Percentiles rank a stretch among this genome's conserved stretches.
Evolutionary conservation across 495 filamentous ascomycete species (phyloP).

Genomic region (Neurospora tetraspora): DNA sequence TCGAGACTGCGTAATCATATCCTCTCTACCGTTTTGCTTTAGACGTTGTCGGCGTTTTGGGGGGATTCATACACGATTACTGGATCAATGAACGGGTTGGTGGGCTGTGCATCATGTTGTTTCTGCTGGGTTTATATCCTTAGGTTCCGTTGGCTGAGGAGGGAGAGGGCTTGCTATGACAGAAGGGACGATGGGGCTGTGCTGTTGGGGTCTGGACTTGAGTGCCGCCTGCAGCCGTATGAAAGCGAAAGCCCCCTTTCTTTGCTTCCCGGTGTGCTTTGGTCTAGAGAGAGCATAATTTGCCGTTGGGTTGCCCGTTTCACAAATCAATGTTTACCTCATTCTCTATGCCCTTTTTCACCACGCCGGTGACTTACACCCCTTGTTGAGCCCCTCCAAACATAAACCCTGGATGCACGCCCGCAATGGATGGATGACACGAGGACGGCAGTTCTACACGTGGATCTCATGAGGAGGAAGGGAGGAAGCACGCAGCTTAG

Average conservation of each 20-base stretch:
- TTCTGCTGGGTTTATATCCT: constrained; percentile 2
- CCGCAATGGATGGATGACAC: neutral
- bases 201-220: neutral
- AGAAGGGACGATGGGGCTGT: neutral
- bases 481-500: neutral
- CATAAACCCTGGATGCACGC: neutral
- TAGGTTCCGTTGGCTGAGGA: neutral
- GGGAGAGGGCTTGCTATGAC: neutral
- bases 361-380: neutral
- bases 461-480: neutral
- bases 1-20: constrained; percentile 20
- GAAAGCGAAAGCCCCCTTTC: neutral
- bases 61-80: constrained; percentile 5
- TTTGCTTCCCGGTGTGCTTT: neutral
- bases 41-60: neutral
- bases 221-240: neutral
- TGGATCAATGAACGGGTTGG: constrained; percentile 5
- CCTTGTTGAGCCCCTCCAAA: neutral
- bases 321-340: neutral
- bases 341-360: neutral
- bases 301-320: neutral
- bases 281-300: neutral
- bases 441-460: neutral
- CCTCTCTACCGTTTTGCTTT: neutral
- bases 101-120: constrained; percentile 8